Evolutionary conservation across 148 eudicot species (phyloP), one percentile per base, ranked within the genome.

Genomic region (Vaccinium corymbosum): DNA sequence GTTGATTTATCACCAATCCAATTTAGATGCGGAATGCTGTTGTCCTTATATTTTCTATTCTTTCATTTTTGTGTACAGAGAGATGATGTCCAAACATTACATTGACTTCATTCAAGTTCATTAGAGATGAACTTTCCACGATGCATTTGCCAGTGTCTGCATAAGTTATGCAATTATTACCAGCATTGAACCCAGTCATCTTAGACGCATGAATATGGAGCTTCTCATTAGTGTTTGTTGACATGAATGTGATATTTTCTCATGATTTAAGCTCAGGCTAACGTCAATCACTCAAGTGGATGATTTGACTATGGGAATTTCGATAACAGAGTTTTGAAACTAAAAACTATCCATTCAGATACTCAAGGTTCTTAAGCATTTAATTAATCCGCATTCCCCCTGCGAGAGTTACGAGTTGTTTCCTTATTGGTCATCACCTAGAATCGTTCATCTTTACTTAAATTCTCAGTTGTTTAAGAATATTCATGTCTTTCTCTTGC

Each of bases 401-500:
- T 42, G 46, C 17, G 20, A 27, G n/a, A 46, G 53, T 13, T 16
- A 6, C 8, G 9, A 35, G 42, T 59, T n/a, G 51, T 20, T 61
- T 19, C 46, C 64, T 68, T 29, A 38, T 68, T 68, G 15, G 16
- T 38, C 7, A 27, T 68, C 73, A 27, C 38, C 73, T 68, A 27
- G 42, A 32, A 29, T 13, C 2, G 38, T 13, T 68, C 10, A 14
- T 3, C 35, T 48, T 38, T 16, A 11, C 49, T 42, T 42, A 83
- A 29, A 51, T 25, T 11, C 55, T 78, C 81, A 53, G 13, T 46
- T 81, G 71, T 82, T 15, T 38, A 50, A 79, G 20, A 56, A 71
- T 64, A 50, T 81, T 81, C 14, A 71, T 73, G 6, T 74, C 46
- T 32, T 49, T 80, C 38, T 55, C 71, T 84, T 87, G 86, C 92